These are phyloP conservation scores for Rosa chinensis DNA, from an alignment of 306 rosid genomes.

Conservation along the genomic window DNA sequence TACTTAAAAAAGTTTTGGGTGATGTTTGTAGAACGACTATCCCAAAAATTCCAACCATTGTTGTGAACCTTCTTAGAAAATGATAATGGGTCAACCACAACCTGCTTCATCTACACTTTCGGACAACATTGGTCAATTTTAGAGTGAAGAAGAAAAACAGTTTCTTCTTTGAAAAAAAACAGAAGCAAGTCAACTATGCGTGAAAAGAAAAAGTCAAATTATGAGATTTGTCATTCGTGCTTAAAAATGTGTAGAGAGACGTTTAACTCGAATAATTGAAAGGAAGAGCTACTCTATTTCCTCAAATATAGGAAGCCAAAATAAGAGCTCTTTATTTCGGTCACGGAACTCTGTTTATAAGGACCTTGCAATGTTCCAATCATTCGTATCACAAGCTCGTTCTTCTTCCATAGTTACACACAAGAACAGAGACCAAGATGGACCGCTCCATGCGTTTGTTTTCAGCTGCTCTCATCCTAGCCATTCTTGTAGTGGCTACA, in stretches of 20 bases:
- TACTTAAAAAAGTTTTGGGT: no score
- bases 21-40: no score
- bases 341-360: not conserved
- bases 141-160: not conserved
- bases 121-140: no score
- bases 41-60: no score
- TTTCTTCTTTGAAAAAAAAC: not conserved
- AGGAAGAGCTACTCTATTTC: not conserved
- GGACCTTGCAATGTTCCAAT: not conserved
- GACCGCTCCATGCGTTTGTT: not conserved
- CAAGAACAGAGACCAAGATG: not conserved
- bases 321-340: not conserved
- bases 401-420: not conserved
- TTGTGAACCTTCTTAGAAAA: no score
- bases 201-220: not conserved
- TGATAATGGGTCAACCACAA: not conserved
- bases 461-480: not conserved
- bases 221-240: not conserved
- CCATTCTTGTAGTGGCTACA: not conserved
- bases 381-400: not conserved
- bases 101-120: no score
- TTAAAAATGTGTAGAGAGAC: no score
- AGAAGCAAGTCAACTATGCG: not conserved
- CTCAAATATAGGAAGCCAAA: not conserved
- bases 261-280: not conserved